Percentiles rank a stretch among this genome's conserved stretches.
Evolutionary conservation across 768 basidiomycete species (phyloP).

Genomic region (Boletus vinaceobasis): DNA sequence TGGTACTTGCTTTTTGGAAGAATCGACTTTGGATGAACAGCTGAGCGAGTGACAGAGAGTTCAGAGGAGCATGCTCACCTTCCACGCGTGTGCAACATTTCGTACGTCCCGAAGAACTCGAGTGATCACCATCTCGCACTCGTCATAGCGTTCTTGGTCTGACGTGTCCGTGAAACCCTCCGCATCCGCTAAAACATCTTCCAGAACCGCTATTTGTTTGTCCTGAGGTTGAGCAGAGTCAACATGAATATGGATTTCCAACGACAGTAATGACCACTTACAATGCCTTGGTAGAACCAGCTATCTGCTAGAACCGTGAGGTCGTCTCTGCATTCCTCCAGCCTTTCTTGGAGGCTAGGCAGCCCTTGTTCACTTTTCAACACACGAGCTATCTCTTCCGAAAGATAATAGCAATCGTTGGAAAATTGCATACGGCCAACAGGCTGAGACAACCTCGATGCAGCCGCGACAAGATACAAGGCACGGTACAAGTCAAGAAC

Average conservation of each 20-base stretch:
- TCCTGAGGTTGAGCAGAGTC: constrained; percentile 15
- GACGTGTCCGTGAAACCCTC: constrained; percentile 67
- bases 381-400: constrained; percentile 40
- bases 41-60: background rate
- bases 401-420: constrained; percentile 77
- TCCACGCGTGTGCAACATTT: constrained; percentile 60
- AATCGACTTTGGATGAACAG: constrained; percentile 44
- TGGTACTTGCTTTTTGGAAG: constrained; percentile 73
- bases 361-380: constrained; percentile 28
- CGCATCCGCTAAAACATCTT: constrained; percentile 48
- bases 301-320: constrained; percentile 59
- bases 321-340: constrained; percentile 48
- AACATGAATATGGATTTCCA: background rate
- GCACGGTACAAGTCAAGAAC: constrained; percentile 79
- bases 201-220: constrained; percentile 21
- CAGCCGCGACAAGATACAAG: constrained; percentile 65
- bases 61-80: constrained; percentile 47
- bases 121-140: constrained; percentile 68
- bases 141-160: constrained; percentile 72
- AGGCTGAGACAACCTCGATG: constrained; percentile 44
- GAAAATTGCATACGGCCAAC: constrained; percentile 69
- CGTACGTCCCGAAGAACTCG: constrained; percentile 63
- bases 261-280: constrained; percentile 34
- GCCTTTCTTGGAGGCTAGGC: constrained; percentile 39
- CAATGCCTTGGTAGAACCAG: constrained; percentile 70